Conservation (phyloP, 352 stramenopile species). For the Phytophthora hybrid region DNA sequence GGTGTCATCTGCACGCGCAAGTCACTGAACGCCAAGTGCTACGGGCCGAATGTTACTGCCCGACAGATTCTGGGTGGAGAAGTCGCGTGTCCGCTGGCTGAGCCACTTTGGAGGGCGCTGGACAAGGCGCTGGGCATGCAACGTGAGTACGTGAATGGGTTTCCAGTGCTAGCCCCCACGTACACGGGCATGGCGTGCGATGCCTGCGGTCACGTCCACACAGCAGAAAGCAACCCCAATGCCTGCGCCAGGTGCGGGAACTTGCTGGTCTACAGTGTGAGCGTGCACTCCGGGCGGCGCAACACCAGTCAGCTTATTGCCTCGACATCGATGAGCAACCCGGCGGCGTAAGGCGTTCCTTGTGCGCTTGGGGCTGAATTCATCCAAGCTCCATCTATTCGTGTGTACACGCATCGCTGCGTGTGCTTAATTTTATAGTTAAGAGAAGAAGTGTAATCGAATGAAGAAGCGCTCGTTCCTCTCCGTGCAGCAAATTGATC, state of each 20-base stretch:
- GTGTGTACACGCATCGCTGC: constrained; percentile 13
- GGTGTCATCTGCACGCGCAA: constrained; percentile 81
- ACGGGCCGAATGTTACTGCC: constrained; percentile 66
- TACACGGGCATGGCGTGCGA: constrained; percentile 63
- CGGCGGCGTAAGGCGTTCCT: constrained; percentile 16
- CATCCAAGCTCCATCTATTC: neutral
- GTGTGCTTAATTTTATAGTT: constrained; percentile 36
- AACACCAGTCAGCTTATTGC: constrained; percentile 63
- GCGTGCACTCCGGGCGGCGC: constrained; percentile 70
- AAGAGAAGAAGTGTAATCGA: constrained; percentile 9
- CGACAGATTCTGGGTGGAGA: constrained; percentile 76
- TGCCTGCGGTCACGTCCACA: constrained; percentile 61
- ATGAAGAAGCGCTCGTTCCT: constrained; percentile 19
- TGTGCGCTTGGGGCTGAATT: neutral
- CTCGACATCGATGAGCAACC: constrained; percentile 25
- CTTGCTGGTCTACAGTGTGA: constrained; percentile 78
- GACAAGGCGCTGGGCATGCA: constrained; percentile 67
- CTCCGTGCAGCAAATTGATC: neutral
- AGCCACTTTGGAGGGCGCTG: constrained; percentile 72
- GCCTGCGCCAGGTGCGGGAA: constrained; percentile 63
- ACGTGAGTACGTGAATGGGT: constrained; percentile 71
- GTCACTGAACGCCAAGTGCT: constrained; percentile 78
- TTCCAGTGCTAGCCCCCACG: constrained; percentile 59
- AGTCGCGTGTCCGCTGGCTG: constrained; percentile 64
- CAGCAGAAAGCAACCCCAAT: constrained; percentile 44